A percentile compares a stretch with the other conserved stretches of the same genome.
phyloP scores from a whole-genome alignment of 768 basidiomycete genomes.

The Russula griseocarnosa region DNA sequence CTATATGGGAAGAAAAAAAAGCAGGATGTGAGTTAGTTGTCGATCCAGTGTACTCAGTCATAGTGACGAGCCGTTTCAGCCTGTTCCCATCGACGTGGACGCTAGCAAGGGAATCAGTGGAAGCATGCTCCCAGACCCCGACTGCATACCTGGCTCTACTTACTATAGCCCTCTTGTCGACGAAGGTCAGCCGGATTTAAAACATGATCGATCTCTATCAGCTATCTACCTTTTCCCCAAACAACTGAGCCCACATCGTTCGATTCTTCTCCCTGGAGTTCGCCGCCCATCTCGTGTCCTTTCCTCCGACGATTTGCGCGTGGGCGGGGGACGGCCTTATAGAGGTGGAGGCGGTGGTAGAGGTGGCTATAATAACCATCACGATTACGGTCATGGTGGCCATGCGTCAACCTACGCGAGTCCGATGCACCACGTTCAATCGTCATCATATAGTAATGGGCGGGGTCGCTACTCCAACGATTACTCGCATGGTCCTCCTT shows the following conservation, averaged over 20 bases:
- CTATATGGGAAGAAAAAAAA: constrained; percentile 88
- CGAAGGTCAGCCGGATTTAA: constrained; percentile 69
- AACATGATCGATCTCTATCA: constrained; percentile 82
- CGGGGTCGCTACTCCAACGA: constrained; percentile 31
- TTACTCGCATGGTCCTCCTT: constrained; percentile 22
- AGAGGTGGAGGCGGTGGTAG: constrained; percentile 46
- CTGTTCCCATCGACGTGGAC: constrained; percentile 62
- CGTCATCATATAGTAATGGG: constrained; percentile 25
- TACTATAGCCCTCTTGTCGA: constrained; percentile 70
- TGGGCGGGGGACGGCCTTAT: constrained; percentile 44
- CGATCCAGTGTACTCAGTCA: background rate
- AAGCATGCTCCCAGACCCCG: constrained; percentile 73
- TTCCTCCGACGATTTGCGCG: constrained; percentile 66
- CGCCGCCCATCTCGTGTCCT: constrained; percentile 57
- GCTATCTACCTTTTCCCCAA: constrained; percentile 86
- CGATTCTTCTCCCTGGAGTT: constrained; percentile 72
- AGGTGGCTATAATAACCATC: constrained; percentile 32
- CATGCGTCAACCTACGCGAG: constrained; percentile 15
- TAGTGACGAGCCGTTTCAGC: constrained; percentile 44
- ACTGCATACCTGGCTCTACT: constrained; percentile 88
- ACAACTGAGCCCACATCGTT: constrained; percentile 81
- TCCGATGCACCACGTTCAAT: constrained; percentile 11
- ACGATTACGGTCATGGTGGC: constrained; percentile 20
- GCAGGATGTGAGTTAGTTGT: constrained; percentile 55
- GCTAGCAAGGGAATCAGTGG: constrained; percentile 80